Base-by-base conservation (phyloP, 305 asterid species). In the Fraxinus angustifolia region DNA sequence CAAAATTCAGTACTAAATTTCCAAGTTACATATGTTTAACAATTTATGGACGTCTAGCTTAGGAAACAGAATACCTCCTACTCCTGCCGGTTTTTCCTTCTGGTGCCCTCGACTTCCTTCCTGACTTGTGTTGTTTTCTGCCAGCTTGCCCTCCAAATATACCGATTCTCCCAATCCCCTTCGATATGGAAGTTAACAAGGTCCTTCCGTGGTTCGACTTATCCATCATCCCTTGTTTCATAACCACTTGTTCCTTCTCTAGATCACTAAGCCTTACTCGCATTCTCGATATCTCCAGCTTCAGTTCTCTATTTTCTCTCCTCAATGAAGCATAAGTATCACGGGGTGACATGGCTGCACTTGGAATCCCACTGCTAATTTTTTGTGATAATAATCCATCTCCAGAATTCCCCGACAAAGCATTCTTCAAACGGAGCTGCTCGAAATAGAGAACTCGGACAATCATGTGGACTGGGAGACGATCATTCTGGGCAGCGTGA, bases 281-380 rank as follows among this genome's bases (percentile, higher is more conserved):
- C 93, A 91, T 91, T 80, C 96, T 86, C 6, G 94, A 90, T 82
- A 91, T 87, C 88, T 91, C 96, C 48, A 91, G 90, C 82, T 91
- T 91, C 81, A 91, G 80, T 71, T 90, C 92, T 80, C 88, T 83
- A 74, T 92, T 92, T 86, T 90, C 94, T 83, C 96, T 88, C 83
- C 94, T 87, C 85, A 91, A 80, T 1, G 90, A 89, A 31, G 96
- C 94, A 28, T 90, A 91, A 0, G 91, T 89, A 56, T 91, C 96
- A 31, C 91, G 86, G 11, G 93, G 94, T 0, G 92, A 90, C 89
- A 92, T 83, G 65, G 90, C 91, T 16, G 90, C 91, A 77, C 94
- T 89, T 0, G 88, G 78, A 78, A 89, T 86, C 8, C 92, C 93
- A 5, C 93, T 91, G 88, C 93, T 87, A 35, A 88, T 89, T 76